Base-by-base conservation (phyloP, 495 filamentous ascomycete genomes). In the Niebla homalea region DNA sequence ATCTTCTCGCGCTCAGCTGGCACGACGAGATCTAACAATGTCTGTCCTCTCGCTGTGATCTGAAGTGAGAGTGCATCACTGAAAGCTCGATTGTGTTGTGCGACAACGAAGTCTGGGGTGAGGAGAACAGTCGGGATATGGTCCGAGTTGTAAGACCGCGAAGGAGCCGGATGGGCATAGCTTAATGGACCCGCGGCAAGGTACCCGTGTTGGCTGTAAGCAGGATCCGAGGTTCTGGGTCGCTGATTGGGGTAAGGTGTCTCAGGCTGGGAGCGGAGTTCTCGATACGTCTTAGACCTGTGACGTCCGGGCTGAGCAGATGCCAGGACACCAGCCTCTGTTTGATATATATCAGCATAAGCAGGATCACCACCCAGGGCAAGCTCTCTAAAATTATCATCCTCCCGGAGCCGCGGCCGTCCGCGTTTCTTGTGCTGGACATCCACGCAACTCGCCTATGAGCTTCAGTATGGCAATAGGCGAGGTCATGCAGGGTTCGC, bases 341-440 rank as follows among this genome's bases (percentile, higher is more conserved):
- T 51, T 22, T 48, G 40, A 39, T 60, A 58, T 2, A 51, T 23
- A 11, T 59, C 55, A n/a, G 26, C 44, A n/a, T 57, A 50, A 41
- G 49, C 43, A 29, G 52, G 53, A 18, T 52, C 59, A 14, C 51
- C 46, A 32, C 58, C 55, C 16, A 56, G 49, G 20, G 56, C 58
- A 47, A 47, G 55, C 37, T 72, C 69, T 44, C 58, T 53, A 56
- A 56, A 47, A 25, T 47, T 58, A 20, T 78, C 74, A 46, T 96
- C 92, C 58, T 94, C 89, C 61, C 90, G 84, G 59, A 98, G 72
- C 46, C 92, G 83, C 57, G 92, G 92, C 50, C 92, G 76, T 19
- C 92, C 92, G 53, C 92, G 75, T 63, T 96, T 97, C 68, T 96
- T 98, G 67, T 97, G 90, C 57, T 89, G 87, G 20, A 97, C 88